Evolutionary conservation across 169 alveolate genomes (phyloP), one percentile per base, ranked within the genome.

Genomic region (Theileria luwenshuni): DNA sequence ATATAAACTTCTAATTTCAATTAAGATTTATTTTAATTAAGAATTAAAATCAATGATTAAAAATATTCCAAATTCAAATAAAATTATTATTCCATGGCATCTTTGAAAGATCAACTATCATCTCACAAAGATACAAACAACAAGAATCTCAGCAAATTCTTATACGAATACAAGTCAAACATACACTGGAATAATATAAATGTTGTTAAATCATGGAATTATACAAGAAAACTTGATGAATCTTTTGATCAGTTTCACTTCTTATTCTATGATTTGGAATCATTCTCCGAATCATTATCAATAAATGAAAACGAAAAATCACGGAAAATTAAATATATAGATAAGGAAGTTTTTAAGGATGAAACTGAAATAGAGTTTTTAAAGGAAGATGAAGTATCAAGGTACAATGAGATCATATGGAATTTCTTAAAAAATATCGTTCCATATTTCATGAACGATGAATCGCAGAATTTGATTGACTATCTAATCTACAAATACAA

Each of bases 331-430:
- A 38, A 59, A 58, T 35, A 1, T 62, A 25, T 45, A 15, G 32
- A 30, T 56, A 27, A 12, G 38, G 65, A 56, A 21, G 30, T 7
- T 15, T 19, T 21, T 19, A 81, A 72, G 69, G 85, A 81, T 28
- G n/a, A n/a, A n/a, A n/a, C n/a, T n/a, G n/a, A n/a, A n/a, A 41
- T 81, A 21, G 89, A 81, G 25, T 81, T 81, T 35, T 61, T 81
- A 79, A 42, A 21, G 2, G 71, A 63, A 27, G 30, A 70, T 0
- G 85, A 81, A 69, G 15, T 73, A 7, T 13, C 15, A 2, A 81
- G 74, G 7, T 68, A 28, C 33, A 67, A 81, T 33, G 25, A 68
- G 23, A 21, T 48, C 67, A 19, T 81, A 21, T 74, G 42, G 10
- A 49, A 43, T 6, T 74, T 81, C 47, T 25, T 81, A 56, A 81